Evolutionary conservation across 2,329 filamentous ascomycete species (phyloP).

Genomic region (Onygenales sp.): DNA sequence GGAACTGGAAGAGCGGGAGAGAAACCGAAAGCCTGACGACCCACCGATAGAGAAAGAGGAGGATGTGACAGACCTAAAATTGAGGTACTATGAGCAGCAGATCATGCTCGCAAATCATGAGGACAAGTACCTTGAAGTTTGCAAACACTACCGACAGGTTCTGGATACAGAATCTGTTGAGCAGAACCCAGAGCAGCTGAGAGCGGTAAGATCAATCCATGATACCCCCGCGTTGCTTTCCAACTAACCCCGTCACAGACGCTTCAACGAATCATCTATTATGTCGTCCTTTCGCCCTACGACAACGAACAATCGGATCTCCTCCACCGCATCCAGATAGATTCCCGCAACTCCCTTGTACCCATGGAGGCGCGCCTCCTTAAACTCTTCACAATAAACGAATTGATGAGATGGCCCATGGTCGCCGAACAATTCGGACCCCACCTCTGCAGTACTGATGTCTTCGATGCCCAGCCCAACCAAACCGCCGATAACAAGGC

Average conservation of each 20-base stretch:
- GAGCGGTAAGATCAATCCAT: slow-evolving; percentile 54
- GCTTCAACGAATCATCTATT: slow-evolving; percentile 93
- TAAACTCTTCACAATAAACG: slow-evolving; percentile 88
- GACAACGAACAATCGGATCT: slow-evolving; percentile 98
- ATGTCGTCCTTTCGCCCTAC: slow-evolving; percentile 89
- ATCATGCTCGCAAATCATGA: slow-evolving; percentile 94
- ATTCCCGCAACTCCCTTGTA: slow-evolving; percentile 70
- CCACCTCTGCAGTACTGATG: slow-evolving; percentile 78
- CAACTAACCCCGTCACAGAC: slow-evolving; percentile 44
- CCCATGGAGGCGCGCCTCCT: slow-evolving; percentile 74
- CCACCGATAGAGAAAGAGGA: slow-evolving; percentile 67
- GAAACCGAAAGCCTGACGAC: slow-evolving; percentile 66
- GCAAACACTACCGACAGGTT: slow-evolving; percentile 96
- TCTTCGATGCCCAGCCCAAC: slow-evolving; percentile 62
- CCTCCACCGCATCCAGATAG: slow-evolving; percentile 81
- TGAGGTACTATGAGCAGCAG: slow-evolving; percentile 95
- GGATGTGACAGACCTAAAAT: slow-evolving; percentile 91
- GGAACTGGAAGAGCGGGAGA: slow-evolving; percentile 66
- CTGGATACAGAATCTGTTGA: slow-evolving; percentile 93
- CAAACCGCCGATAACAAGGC: slow-evolving; percentile 63
- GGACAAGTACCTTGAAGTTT: slow-evolving; percentile 91
- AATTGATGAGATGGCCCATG: slow-evolving; percentile 97
- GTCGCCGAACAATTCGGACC: slow-evolving; percentile 81
- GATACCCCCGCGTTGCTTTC: slow-evolving; percentile 8
- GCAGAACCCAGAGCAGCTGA: slow-evolving; percentile 75